Conservation (phyloP, 1,284 basidiomycete genomes). For the Ganoderma resinaceum region DNA sequence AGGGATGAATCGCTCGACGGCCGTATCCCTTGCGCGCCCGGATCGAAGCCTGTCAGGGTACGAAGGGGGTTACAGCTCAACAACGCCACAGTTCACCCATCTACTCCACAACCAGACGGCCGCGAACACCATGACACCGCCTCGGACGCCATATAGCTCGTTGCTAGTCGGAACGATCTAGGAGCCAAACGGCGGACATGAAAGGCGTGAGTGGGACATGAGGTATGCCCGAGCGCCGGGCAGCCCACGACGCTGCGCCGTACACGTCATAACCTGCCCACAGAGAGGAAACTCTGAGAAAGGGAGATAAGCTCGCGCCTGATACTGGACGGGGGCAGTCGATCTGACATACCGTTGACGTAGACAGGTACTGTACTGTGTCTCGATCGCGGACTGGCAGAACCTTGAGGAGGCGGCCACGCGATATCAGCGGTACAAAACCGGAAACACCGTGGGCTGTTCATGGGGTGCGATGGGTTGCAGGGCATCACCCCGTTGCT, state of each 20-base stretch:
- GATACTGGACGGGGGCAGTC: neutral
- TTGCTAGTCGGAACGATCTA: slow-evolving; percentile 1
- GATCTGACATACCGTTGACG: neutral
- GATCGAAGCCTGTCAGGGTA: neutral
- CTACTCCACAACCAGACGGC: neutral
- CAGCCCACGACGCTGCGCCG: neutral
- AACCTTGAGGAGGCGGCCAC: slow-evolving; percentile 2
- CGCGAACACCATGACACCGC: neutral
- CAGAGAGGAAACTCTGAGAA: slow-evolving; percentile 1
- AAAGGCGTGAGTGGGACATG: slow-evolving; percentile 20
- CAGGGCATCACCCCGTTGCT: neutral
- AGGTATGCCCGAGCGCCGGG: slow-evolving; percentile 16
- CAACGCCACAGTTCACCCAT: neutral
- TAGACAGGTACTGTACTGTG: neutral
- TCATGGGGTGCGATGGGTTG: neutral
- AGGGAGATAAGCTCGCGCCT: slow-evolving; percentile 7
- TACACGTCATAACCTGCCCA: neutral
- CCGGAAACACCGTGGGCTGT: neutral
- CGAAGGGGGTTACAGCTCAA: neutral
- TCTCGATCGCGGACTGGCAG: neutral
- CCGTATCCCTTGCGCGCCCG: neutral
- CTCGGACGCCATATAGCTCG: neutral
- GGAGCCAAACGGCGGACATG: slow-evolving; percentile 20
- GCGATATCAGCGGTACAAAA: neutral
- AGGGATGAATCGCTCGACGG: neutral